Conservation (phyloP, 306 rosid genomes). For the Canavalia gladiata region DNA sequence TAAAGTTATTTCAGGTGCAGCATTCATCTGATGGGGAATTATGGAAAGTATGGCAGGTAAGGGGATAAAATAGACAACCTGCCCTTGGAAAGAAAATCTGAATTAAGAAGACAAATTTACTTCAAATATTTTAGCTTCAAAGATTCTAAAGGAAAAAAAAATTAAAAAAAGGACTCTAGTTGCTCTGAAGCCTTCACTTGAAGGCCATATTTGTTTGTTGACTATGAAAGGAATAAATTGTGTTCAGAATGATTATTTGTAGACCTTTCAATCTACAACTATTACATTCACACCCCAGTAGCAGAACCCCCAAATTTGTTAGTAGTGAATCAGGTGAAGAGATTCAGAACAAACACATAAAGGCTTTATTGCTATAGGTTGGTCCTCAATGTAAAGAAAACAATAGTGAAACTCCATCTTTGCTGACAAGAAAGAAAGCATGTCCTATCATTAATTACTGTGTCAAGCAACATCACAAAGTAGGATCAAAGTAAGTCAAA, state of each 20-base stretch:
- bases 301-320: not conserved
- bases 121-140: not conserved
- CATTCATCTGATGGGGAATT: conserved; percentile 4
- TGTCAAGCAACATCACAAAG: conserved; percentile 16
- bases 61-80: not conserved
- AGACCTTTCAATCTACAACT: conserved; percentile 7
- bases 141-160: not conserved
- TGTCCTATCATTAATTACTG: not conserved
- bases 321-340: conserved; percentile 9
- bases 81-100: not conserved
- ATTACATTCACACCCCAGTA: not conserved
- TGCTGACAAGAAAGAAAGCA: not conserved
- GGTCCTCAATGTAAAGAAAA: not conserved
- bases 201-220: conserved; percentile 9
- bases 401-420: conserved; percentile 13
- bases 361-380: not conserved
- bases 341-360: conserved; percentile 2
- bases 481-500: not conserved
- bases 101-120: not conserved
- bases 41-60: not conserved
- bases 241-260: conserved; percentile 10
- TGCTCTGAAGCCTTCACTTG: not conserved
- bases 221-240: conserved; percentile 20
- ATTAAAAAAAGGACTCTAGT: not conserved
- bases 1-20: not conserved